Evolutionary conservation across 2,329 filamentous ascomycete genomes (phyloP), one percentile per base, ranked within the genome.

Genomic region (Colletotrichum sp.): DNA sequence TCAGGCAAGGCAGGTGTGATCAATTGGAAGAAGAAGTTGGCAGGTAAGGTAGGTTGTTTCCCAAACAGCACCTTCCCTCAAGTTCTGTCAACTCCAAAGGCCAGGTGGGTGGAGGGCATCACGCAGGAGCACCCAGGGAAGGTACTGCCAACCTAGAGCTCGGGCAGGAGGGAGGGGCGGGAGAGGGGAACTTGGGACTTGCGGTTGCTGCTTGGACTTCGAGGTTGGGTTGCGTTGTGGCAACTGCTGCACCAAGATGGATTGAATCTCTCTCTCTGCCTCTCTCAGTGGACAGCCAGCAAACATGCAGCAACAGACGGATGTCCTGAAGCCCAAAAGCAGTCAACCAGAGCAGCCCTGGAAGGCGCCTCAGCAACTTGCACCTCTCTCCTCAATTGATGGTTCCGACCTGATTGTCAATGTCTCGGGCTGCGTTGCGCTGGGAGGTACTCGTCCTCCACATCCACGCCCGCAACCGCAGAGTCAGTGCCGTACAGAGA

Each of bases 361-460:
- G 26, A 60, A 72, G 52, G 24, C 59, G 63, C 26, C 63, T 49
- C n/a, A 32, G 21, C 21, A 52, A 70, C 26, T 49, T 57, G 52
- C 72, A 71, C 34, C 28, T 59, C 52, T 39, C 44, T 26, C 28
- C 55, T 34, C 18, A 49, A 62, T 36, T 44, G 62, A n/a, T 39
- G 44, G 18, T 24, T n/a, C 52, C 55, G 62, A 39, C 8, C 36
- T 39, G 30, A 21, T 21, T 32, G 30, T 44, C 32, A 67, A 44
- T 76, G 73, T 73, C 70, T 73, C 70, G 73, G 73, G 70, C 52
- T 73, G 73, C 49, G 70, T 60, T 73, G 73, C 69, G n/a, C 52
- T 62, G 72, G n/a, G 26, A 24, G 62, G 30, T 75, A 62, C 55
- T 76, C 32, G 73, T 69, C 63, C 62, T 52, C 69, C 63, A 24